Percentiles rank a stretch among this genome's conserved stretches.
Conservation (phyloP, 306 rosid species). For the Mimosa pudica region DNA sequence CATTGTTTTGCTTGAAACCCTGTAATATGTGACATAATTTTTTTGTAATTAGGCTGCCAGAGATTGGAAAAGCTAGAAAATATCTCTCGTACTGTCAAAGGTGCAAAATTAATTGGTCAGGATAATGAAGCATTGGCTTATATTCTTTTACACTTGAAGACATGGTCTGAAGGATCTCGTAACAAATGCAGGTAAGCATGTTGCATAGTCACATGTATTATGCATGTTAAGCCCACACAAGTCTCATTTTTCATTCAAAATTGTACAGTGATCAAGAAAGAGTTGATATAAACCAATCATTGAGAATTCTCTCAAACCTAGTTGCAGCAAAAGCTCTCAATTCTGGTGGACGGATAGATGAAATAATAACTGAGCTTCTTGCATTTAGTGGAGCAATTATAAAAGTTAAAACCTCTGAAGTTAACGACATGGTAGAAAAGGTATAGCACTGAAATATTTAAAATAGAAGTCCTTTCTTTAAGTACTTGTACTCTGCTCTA, state of each 20-base stretch:
- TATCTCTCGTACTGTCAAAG: constrained; percentile 79
- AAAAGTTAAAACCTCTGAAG: constrained; percentile 63
- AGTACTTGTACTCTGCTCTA: constrained; percentile 9
- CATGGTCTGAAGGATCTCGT: constrained; percentile 69
- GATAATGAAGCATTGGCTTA: constrained; percentile 76
- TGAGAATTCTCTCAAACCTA: constrained; percentile 84
- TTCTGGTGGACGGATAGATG: constrained; percentile 65
- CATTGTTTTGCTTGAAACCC: constrained; percentile 17
- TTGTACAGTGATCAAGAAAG: constrained; percentile 66
- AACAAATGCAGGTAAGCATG: constrained; percentile 58
- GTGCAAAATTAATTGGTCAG: constrained; percentile 76
- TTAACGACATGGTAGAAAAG: constrained; percentile 66
- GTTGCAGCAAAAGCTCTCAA: constrained; percentile 72
- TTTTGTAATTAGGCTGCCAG: constrained; percentile 59
- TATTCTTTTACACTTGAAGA: constrained; percentile 66
- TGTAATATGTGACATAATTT: constrained; percentile 20
- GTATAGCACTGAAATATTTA: constrained; percentile 42
- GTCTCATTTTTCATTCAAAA: constrained; percentile 24
- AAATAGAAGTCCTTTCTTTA: constrained; percentile 36
- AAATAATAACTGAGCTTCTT: constrained; percentile 69
- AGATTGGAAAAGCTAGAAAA: constrained; percentile 74
- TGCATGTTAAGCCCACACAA: constrained; percentile 22
- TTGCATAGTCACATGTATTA: constrained; percentile 10
- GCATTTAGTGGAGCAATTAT: constrained; percentile 58
- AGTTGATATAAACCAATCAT: constrained; percentile 60